A percentile compares a stretch with the other conserved stretches of the same genome.
These are phyloP conservation scores for Poa annua DNA, from an alignment of 176 grass and related monocot genomes.

Conservation along the genomic window DNA sequence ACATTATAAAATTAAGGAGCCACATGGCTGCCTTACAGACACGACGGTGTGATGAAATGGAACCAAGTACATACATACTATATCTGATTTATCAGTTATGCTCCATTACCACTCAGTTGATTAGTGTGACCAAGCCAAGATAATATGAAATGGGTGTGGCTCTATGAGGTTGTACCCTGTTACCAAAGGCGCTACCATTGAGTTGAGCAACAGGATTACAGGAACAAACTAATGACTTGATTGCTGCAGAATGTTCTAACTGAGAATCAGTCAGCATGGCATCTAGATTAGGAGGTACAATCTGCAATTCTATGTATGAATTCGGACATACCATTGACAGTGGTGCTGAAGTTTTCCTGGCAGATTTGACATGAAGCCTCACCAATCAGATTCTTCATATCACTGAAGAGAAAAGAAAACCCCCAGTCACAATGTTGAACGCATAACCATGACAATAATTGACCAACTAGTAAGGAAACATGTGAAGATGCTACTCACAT, in stretches of 20 bases:
- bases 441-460: no score
- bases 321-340: constrained; percentile 65
- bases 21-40: background rate
- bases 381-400: constrained; percentile 86
- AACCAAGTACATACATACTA: background rate
- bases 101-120: background rate
- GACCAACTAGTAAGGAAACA: background rate
- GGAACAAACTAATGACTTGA: background rate
- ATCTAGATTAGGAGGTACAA: background rate
- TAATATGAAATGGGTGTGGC: background rate
- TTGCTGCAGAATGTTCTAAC: background rate
- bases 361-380: constrained; percentile 86
- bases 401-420: constrained; percentile 50
- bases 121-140: background rate
- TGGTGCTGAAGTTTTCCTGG: constrained; percentile 70
- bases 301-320: constrained; percentile 7
- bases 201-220: background rate
- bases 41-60: background rate
- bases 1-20: background rate
- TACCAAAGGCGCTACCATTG: background rate
- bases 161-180: background rate
- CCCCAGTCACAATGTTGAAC: constrained; percentile 25
- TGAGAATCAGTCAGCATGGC: background rate
- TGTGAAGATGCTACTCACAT: constrained; percentile 54
- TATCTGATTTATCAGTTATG: background rate